Evolutionary conservation across 169 alveolate species (phyloP), one percentile per base, ranked within the genome.

Genomic region (Eimeria tenella): DNA sequence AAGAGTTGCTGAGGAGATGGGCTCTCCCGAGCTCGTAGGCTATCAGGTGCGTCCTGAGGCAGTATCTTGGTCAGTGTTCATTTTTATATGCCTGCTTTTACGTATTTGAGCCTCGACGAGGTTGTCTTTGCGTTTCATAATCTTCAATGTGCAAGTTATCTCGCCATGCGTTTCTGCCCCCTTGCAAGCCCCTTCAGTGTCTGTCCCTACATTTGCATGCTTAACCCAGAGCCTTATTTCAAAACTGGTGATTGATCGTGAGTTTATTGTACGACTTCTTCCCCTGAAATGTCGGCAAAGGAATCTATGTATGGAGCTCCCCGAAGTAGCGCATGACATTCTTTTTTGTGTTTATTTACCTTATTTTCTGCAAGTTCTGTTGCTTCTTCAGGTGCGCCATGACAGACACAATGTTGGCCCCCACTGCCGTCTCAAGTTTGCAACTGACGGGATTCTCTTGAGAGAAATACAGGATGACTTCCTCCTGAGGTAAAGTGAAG

Each of bases 391-490:
- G 97, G 95, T 95, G 42, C 93, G 97, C 21, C 92, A 95, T 56
- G 95, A 91, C 93, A 73, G 90, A 71, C 87, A 91, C 83, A 83
- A 94, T 90, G 73, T 94, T 68, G 95, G 95, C 60, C 93, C 92
- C 55, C 92, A 86, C 58, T 93, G 95, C 94, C 94, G 96, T 75
- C 90, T 94, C 94, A 95, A 95, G 97, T 99, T 99, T 96, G 99
- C 99, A 99, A 99, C 99, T 42, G 99, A 99, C 96, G 99, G 99
- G 58, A 98, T 99, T 42, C 96, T 99, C 82, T 96, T 99, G 90
- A 98, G 98, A 93, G 99, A 99, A 94, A 93, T 94, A 8, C 97
- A 96, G 58, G 82, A 91, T 25, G 97, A 96, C 87, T 96, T 96
- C 89, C 95, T 95, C 0, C 53, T 58, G 60, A 86, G 91, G 96